These are phyloP conservation scores for Melaleuca quinquenervia DNA, from an alignment of 345 rosid genomes.

Conservation along the genomic window DNA sequence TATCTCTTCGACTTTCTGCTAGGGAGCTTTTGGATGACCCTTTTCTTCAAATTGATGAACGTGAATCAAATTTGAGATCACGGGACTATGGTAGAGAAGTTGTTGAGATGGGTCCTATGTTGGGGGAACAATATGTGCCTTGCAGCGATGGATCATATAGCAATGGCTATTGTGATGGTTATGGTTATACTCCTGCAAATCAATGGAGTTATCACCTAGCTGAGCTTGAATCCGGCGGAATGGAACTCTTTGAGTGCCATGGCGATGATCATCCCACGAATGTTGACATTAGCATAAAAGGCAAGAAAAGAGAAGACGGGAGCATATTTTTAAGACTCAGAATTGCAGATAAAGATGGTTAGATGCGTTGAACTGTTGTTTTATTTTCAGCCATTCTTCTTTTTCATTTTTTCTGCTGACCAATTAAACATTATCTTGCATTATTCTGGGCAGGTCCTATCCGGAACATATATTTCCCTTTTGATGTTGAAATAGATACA, in stretches of 20 bases:
- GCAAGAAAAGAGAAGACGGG: constrained; percentile 55
- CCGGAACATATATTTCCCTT: constrained; percentile 83
- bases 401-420: background rate
- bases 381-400: background rate
- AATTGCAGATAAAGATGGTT: constrained; percentile 83
- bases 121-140: constrained; percentile 42
- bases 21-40: constrained; percentile 74
- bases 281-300: constrained; percentile 71
- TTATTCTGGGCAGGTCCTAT: constrained; percentile 39
- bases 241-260: constrained; percentile 64
- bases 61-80: constrained; percentile 38
- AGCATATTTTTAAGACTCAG: constrained; percentile 59
- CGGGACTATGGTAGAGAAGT: constrained; percentile 29
- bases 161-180: constrained; percentile 32
- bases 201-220: constrained; percentile 43
- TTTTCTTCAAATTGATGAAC: constrained; percentile 54
- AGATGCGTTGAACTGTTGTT: background rate
- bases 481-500: constrained; percentile 61
- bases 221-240: constrained; percentile 45
- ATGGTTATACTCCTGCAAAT: constrained; percentile 16
- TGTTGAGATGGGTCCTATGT: constrained; percentile 29
- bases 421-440: background rate
- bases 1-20: constrained; percentile 75
- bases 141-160: constrained; percentile 18
- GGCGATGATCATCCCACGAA: constrained; percentile 48